Conservation (phyloP, 2,329 filamentous ascomycete genomes). For the Thermothelomyces thermophilus region DNA sequence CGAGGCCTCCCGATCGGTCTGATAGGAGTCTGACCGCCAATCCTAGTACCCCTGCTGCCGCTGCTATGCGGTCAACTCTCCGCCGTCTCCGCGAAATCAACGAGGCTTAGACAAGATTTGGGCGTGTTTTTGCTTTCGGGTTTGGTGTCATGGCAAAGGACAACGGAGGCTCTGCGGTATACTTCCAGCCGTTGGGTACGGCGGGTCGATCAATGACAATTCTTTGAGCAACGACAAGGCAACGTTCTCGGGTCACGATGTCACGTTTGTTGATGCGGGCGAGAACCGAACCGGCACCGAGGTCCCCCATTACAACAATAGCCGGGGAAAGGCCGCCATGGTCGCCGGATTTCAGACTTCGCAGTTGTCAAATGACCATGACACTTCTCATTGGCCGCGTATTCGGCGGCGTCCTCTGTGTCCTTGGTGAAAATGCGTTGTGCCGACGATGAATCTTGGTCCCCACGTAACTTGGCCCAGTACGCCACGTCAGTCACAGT, state of each 20-base stretch:
- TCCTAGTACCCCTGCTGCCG: constrained; percentile 78
- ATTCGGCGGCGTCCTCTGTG: neutral
- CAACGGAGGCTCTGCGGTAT: constrained; percentile 26
- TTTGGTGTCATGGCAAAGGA: constrained; percentile 29
- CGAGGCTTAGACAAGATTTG: constrained; percentile 64
- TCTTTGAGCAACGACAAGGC: constrained; percentile 24
- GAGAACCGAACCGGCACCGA: constrained; percentile 10
- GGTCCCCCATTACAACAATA: constrained; percentile 13
- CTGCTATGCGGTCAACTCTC: constrained; percentile 92
- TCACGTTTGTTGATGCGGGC: constrained; percentile 17
- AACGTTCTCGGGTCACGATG: constrained; percentile 17
- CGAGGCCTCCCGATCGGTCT: neutral
- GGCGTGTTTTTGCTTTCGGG: constrained; percentile 25
- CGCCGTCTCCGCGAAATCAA: constrained; percentile 95
- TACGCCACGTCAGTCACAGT: constrained; percentile 14
- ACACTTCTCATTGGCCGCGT: constrained; percentile 11
- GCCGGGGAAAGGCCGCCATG: constrained; percentile 14
- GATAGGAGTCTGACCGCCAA: constrained; percentile 2
- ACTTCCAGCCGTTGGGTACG: constrained; percentile 25
- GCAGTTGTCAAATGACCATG: constrained; percentile 17
- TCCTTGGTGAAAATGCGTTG: constrained; percentile 8
- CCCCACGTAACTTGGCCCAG: constrained; percentile 5
- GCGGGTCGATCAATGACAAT: constrained; percentile 26
- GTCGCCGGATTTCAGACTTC: constrained; percentile 15
- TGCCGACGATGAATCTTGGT: constrained; percentile 4